Percentiles rank a stretch among this genome's conserved stretches.
Evolutionary conservation across 352 stramenopile genomes (phyloP).

Genomic region (Peronospora destructor): DNA sequence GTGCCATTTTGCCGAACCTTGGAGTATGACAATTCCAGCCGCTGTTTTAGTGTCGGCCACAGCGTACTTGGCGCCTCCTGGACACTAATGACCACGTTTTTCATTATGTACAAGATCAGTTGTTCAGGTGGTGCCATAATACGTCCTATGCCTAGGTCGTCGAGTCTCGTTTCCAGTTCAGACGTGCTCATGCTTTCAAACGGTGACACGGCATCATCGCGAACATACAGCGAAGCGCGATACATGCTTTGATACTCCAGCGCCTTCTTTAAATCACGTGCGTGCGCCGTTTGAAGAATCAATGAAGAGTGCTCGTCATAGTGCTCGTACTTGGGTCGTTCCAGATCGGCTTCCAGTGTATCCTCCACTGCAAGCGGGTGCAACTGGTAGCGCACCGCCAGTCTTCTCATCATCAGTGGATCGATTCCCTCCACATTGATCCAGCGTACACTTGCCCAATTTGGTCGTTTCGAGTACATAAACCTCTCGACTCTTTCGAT

Average conservation of each 20-base stretch:
- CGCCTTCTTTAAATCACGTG: slow-evolving; percentile 43
- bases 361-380: slow-evolving; percentile 84
- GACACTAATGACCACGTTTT: slow-evolving; percentile 68
- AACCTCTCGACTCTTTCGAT: slow-evolving; percentile 72
- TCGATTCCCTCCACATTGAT: slow-evolving; percentile 72
- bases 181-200: slow-evolving; percentile 63
- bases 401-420: slow-evolving; percentile 49
- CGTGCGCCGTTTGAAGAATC: slow-evolving; percentile 61
- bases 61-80: slow-evolving; percentile 46
- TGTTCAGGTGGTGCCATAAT: slow-evolving; percentile 76
- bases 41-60: slow-evolving; percentile 54
- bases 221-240: slow-evolving; percentile 56
- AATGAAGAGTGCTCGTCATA: slow-evolving; percentile 83
- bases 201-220: slow-evolving; percentile 36
- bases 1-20: slow-evolving; percentile 74
- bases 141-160: slow-evolving; percentile 45
- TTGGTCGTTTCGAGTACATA: slow-evolving; percentile 73
- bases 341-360: slow-evolving; percentile 64
- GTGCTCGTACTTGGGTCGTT: slow-evolving; percentile 80
- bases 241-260: slow-evolving; percentile 71
- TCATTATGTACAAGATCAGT: slow-evolving; percentile 67
- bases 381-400: slow-evolving; percentile 79
- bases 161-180: slow-evolving; percentile 52
- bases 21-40: slow-evolving; percentile 72
- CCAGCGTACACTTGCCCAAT: slow-evolving; percentile 74